A percentile compares a stretch with the other conserved stretches of the same genome.
phyloP scores from a whole-genome alignment of 1,139 yeast species.

The Pichia sp. region DNA sequence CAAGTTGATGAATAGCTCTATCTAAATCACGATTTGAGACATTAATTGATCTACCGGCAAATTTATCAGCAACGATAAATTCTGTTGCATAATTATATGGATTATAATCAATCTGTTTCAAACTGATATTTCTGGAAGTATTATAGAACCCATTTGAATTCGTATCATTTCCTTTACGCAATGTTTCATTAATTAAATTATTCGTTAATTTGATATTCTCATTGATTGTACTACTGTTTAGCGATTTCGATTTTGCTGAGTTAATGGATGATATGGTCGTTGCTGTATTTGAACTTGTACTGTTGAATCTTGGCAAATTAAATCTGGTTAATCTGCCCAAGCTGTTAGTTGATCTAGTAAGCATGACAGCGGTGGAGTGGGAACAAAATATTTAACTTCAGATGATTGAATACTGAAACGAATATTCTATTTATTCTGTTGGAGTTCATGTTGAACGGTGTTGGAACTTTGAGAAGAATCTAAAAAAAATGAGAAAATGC shows the following conservation, averaged over 20 bases:
- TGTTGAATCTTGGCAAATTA: conserved; percentile 1
- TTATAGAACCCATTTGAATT: background rate
- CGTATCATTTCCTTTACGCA: background rate
- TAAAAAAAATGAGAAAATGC: no score
- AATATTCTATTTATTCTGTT: no score
- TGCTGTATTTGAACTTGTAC: conserved; percentile 6
- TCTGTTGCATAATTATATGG: conserved; percentile 27
- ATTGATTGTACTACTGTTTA: background rate
- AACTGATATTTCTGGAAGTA: background rate
- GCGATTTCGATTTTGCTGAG: conserved; percentile 6
- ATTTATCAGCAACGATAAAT: conserved; percentile 34
- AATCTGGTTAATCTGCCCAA: background rate
- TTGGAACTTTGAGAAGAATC: background rate
- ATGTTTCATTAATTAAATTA: conserved; percentile 3
- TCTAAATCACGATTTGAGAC: conserved; percentile 32
- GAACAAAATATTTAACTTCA: no score
- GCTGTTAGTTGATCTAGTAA: background rate
- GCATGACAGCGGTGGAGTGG: background rate
- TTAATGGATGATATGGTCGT: conserved; percentile 3
- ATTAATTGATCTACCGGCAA: conserved; percentile 40
- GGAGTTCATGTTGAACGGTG: no score
- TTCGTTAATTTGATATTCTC: background rate
- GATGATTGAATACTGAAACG: no score
- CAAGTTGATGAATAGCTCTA: conserved; percentile 32
- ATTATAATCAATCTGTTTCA: conserved; percentile 9